phyloP scores from a whole-genome alignment of 805 yeast genomes.

The Yarrowia sp. region DNA sequence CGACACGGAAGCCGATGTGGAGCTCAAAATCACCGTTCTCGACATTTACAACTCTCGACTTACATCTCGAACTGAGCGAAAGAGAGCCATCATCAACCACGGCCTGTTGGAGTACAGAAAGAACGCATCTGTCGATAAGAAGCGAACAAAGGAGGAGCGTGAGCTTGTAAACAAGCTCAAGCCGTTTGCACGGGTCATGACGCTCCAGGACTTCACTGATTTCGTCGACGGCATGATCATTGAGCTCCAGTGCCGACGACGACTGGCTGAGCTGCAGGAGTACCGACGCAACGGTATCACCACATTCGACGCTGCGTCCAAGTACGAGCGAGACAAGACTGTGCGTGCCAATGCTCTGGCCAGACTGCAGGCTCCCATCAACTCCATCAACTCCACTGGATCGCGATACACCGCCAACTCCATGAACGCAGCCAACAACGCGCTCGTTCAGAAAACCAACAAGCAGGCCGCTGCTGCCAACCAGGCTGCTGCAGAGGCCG shows the following conservation, averaged over 20 bases:
- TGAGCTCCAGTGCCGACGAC: slow-evolving; percentile 73
- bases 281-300: slow-evolving; percentile 91
- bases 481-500: slow-evolving; percentile 4
- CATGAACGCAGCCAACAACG: slow-evolving; percentile 9
- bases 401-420: slow-evolving; percentile 29
- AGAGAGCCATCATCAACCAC: slow-evolving; percentile 75
- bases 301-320: slow-evolving; percentile 74
- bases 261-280: slow-evolving; percentile 87
- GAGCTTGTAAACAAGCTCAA: slow-evolving; percentile 73
- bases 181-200: slow-evolving; percentile 77
- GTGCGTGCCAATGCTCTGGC: slow-evolving; percentile 62
- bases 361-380: slow-evolving; percentile 40
- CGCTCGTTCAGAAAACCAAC: slow-evolving; percentile 13
- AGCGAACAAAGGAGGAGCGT: slow-evolving; percentile 83
- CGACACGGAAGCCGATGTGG: slow-evolving; percentile 83
- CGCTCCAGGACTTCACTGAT: slow-evolving; percentile 73
- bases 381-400: slow-evolving; percentile 17
- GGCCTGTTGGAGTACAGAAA: slow-evolving; percentile 79
- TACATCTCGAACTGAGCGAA: slow-evolving; percentile 89
- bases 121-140: slow-evolving; percentile 77
- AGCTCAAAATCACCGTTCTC: slow-evolving; percentile 79
- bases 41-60: slow-evolving; percentile 88
- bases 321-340: slow-evolving; percentile 84
- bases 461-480: slow-evolving; percentile 25
- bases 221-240: slow-evolving; percentile 70